Conservation (phyloP, 345 rosid genomes). For the Physaria fendleri region DNA sequence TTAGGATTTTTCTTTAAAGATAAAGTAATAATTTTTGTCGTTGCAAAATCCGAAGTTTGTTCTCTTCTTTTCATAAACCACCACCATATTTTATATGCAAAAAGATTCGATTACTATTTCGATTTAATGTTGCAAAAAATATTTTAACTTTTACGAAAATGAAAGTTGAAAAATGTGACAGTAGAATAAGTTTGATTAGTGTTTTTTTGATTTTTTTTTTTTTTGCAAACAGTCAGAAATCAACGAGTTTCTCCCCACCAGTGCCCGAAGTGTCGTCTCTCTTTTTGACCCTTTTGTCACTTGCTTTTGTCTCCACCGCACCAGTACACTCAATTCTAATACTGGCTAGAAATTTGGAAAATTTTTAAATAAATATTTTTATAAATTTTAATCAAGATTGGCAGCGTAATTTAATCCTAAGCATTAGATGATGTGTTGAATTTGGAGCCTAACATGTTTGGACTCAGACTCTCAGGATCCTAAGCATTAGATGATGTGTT, state of each 20-base stretch:
- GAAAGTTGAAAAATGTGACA: neutral
- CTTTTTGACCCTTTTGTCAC: too few species aligned
- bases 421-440: too few species aligned
- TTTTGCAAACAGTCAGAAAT: constrained; percentile 62
- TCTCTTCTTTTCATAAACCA: constrained; percentile 25
- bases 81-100: neutral
- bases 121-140: neutral
- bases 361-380: too few species aligned
- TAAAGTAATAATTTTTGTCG: neutral
- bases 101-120: too few species aligned
- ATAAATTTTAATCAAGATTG: too few species aligned
- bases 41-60: constrained; percentile 26
- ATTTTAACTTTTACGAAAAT: neutral
- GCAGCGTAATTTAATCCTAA: too few species aligned
- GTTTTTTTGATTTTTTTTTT: neutral
- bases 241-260: constrained; percentile 61
- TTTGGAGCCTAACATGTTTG: too few species aligned
- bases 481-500: too few species aligned
- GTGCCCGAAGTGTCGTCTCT: constrained; percentile 27
- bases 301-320: too few species aligned
- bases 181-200: neutral
- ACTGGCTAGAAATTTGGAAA: too few species aligned
- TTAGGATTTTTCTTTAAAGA: neutral
- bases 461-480: too few species aligned
- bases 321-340: too few species aligned